Evolutionary conservation across 305 asterid genomes (phyloP), one percentile per base, ranked within the genome.

Genomic region (Stenogyne calaminthoides): DNA sequence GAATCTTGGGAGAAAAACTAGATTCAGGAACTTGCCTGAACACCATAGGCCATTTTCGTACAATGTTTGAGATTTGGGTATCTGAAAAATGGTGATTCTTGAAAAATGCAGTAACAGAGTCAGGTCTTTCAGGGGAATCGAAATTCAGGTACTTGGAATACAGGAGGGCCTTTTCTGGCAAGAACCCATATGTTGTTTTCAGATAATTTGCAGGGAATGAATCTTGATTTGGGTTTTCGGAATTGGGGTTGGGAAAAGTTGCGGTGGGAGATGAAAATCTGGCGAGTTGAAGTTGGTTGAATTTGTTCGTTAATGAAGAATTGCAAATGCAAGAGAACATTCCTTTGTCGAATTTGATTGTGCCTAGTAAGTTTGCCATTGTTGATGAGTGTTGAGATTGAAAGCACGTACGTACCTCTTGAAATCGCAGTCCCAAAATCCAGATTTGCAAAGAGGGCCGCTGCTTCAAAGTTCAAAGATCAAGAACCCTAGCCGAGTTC

Each of bases 1-100:
- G 74, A 22, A 81, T 65, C 74, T 84, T 84, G 58, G 84, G 86
- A 68, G 76, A 40, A 69, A 78, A 69, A 70, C 72, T 71, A 40
- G 78, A 67, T 39, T 72, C 19, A 15, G 83, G 80, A 54, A 40
- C 36, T n/a, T 69, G 59, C 16, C 20, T 4, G 5, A 80, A 39
- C n/a, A 78, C 47, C 6, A 29, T 0, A 12, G 86, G 88, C 52
- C 18, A 55, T 15, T 25, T 60, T 49, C 16, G 22, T 1, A 78
- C 68, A 7, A 80, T 3, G 0, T 3, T 9, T 2, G 54, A 39
- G 52, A 84, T 70, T 32, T 84, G 80, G 60, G 65, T 18, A 37
- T 57, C 70, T 14, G 75, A 61, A 11, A 84, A 75, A 7, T 76
- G 76, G 5, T 72, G 70, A 18, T 39, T 61, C 56, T 72, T 63